Evolutionary conservation across 2,329 filamentous ascomycete species (phyloP), one percentile per base, ranked within the genome.

Genomic region (Chaetomium strumarium): DNA sequence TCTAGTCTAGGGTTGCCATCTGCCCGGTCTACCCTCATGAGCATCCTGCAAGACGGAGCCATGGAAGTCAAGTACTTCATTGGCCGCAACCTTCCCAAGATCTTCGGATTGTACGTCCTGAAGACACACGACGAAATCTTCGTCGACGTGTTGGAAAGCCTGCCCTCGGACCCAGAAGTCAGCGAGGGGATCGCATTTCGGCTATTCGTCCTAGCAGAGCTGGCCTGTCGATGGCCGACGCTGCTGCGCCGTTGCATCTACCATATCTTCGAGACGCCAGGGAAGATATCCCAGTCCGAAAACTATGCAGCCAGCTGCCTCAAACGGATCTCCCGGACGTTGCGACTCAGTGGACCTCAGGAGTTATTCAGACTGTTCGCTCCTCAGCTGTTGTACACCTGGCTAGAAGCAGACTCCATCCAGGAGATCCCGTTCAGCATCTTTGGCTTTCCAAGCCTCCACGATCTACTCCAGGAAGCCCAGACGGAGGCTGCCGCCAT

Each of bases 191-290:
- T 97, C 60, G 88, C 90, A 0, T 80, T 95, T 58, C 84, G 93
- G 6, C 72, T 97, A 2, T 80, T 88, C 56, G 81, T 89, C 9
- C 72, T 97, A 11, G 81, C 86, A 1, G 83, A 83, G 51, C 72
- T 99, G 53, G 93, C 88, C 20, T 88, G 89, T 30, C 73, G 76
- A 46, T 97, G 92, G 88, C 84, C 90, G 54, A 95, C 91, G 0
- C 75, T 97, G 17, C 76, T 96, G 40, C 85, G 91, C 47, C 83
- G 87, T 58, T 90, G 90, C 59, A 87, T 95, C 16, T 99, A 96
- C 66, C 87, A 93, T 67, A 90, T 97, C 19, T 96, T 97, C 61
- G 93, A 97, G 67, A 90, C 86, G 0, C 88, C 91, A 1, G 89
- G 87, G 1, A 83, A 83, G 52, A 81, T 95, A 13, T 70, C 78